Evolutionary conservation across 805 yeast species (phyloP).

Genomic region (Schwanniomyces vanrijiae): DNA sequence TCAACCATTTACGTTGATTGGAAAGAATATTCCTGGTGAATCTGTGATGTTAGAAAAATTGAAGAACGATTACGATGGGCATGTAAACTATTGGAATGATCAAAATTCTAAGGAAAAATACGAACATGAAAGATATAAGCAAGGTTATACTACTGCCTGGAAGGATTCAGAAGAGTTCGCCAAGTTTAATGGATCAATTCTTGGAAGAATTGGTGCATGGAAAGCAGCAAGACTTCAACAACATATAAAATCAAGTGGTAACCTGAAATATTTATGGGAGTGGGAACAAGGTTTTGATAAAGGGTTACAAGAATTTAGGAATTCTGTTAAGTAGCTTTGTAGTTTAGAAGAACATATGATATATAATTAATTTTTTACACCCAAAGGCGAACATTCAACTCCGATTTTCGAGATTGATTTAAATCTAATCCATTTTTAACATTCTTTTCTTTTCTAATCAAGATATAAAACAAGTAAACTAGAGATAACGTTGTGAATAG

Average conservation of each 20-base stretch:
- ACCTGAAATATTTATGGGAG: conserved; percentile 70
- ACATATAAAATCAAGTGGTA: conserved; percentile 58
- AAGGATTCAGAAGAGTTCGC: conserved; percentile 70
- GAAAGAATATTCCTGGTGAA: conserved; percentile 37
- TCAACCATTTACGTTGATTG: conserved; percentile 20
- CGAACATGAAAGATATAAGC: conserved; percentile 80
- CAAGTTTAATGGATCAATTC: conserved; percentile 60
- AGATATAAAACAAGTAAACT: neutral
- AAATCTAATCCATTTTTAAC: neutral
- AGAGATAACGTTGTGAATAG: neutral
- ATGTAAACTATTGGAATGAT: conserved; percentile 66
- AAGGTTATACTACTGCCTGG: conserved; percentile 79
- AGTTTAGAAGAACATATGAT: neutral
- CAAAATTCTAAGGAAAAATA: conserved; percentile 58
- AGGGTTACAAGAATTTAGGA: conserved; percentile 50
- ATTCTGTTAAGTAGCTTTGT: conserved; percentile 1
- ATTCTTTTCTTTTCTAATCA: neutral
- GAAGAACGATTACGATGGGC: conserved; percentile 41
- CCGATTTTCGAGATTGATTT: neutral
- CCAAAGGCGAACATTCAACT: neutral
- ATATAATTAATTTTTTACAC: neutral
- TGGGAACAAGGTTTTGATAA: conserved; percentile 83
- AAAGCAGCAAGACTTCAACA: conserved; percentile 57
- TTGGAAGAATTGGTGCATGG: conserved; percentile 80
- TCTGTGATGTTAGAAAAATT: conserved; percentile 41